Percentiles rank a stretch among this genome's conserved stretches.
Evolutionary conservation across 495 filamentous ascomycete genomes (phyloP).

Genomic region (Extremus antarcticus): DNA sequence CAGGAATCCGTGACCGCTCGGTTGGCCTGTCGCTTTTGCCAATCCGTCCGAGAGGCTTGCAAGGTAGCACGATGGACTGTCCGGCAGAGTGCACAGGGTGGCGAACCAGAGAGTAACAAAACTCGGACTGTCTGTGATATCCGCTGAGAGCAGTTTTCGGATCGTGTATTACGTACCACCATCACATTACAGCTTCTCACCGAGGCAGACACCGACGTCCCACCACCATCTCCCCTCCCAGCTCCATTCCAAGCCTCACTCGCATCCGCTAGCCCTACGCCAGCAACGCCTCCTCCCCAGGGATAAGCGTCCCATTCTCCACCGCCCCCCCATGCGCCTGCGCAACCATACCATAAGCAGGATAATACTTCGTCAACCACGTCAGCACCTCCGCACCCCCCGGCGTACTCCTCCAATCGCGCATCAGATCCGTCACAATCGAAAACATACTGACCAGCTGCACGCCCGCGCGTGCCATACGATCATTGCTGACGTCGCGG

Average conservation of each 20-base stretch:
- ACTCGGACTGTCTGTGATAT: not conserved
- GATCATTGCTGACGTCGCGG: slow-evolving; percentile 51
- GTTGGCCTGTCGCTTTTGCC: too few species aligned
- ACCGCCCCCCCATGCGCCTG: slow-evolving; percentile 40
- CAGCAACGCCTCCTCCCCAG: slow-evolving; percentile 34
- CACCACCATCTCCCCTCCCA: not conserved
- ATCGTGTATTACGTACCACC: not conserved
- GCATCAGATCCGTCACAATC: slow-evolving; percentile 65
- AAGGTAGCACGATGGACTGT: too few species aligned
- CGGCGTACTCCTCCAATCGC: slow-evolving; percentile 64
- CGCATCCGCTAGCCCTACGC: slow-evolving; percentile 1
- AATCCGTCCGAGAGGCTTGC: too few species aligned
- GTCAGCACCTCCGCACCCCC: slow-evolving; percentile 52
- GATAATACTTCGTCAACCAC: slow-evolving; percentile 49
- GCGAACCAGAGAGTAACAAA: too few species aligned
- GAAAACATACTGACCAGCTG: slow-evolving; percentile 51
- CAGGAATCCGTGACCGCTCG: too few species aligned
- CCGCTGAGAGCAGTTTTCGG: not conserved
- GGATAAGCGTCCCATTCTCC: slow-evolving; percentile 37
- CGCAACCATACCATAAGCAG: slow-evolving; percentile 39
- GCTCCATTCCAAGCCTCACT: not conserved
- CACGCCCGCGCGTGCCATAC: slow-evolving; percentile 59
- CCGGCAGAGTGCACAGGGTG: too few species aligned
- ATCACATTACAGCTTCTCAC: not conserved
- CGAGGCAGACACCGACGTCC: not conserved